Base-by-base conservation (phyloP, 345 rosid genomes). In the Citropsis articulata region DNA sequence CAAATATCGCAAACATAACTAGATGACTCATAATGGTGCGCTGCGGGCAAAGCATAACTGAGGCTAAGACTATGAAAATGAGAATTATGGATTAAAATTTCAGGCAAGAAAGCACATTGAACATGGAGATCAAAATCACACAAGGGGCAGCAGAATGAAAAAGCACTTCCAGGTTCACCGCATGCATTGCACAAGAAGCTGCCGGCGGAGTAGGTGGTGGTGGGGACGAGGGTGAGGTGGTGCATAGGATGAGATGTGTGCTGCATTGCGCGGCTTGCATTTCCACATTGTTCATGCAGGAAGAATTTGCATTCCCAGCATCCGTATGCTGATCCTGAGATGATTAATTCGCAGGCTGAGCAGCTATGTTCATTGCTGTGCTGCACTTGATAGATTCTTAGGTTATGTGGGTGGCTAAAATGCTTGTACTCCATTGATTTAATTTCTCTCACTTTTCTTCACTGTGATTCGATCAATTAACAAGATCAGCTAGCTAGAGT, bases 121-220 rank as follows among this genome's bases (percentile, higher is more conserved):
- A 79, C 76, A 79, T 86, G 88, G 63, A 86, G 85, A 80, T 83
- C 86, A 79, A 86, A 81, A 75, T 81, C 83, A 72, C 86, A 86
- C 66, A 79, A 62, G 45, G 86, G 76, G 78, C 85, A 86, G 76
- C 83, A 79, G 56, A 76, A 83, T 33, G 85, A 79, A 75, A 86
- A 81, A 0, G 83, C 70, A 62, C 77, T 83, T 31, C 83, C 82
- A 66, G 68, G 66, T 35, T 66, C 70, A 36, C 88, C 83, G 65
- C 86, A 83, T 0, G 84, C 81, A 53, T 71, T 77, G 70, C 88
- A 83, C 16, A 79, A 33, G 75, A 77, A 85, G 67, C 72, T 55
- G 30, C 82, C 76, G 2, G 77, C 55, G 40, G 82, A 76, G 59
- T 83, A 73, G n/a, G 83, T 81, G 66, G 84, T 72, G 67, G 67